These are phyloP conservation scores for Houttuynia cordata DNA, from an alignment of 164 flowering plant species.

Conservation along the genomic window DNA sequence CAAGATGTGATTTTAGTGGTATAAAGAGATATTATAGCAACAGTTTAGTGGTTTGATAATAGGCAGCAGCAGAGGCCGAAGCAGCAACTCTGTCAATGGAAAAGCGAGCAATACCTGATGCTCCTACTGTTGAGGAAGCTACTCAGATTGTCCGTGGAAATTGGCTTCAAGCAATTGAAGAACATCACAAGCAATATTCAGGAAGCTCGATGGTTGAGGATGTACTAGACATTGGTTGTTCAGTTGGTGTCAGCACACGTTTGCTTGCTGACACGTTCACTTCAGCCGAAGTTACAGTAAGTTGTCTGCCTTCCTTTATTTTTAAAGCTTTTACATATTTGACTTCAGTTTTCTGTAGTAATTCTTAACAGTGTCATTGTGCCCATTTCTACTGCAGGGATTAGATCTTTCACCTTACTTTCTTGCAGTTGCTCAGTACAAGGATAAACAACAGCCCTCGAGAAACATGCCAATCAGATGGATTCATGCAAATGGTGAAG, in stretches of 20 bases:
- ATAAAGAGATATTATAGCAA: background rate
- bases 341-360: background rate
- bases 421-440: slow-evolving; percentile 58
- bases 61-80: slow-evolving; percentile 86
- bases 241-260: slow-evolving; percentile 58
- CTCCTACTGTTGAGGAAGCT: slow-evolving; percentile 50
- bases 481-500: slow-evolving; percentile 69
- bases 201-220: slow-evolving; percentile 27
- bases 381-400: slow-evolving; percentile 24
- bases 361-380: background rate
- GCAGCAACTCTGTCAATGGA: slow-evolving; percentile 58
- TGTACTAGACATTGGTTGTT: slow-evolving; percentile 61
- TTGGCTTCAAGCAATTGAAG: slow-evolving; percentile 51
- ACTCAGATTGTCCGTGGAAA: slow-evolving; percentile 42
- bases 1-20: background rate
- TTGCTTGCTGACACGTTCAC: slow-evolving; percentile 53
- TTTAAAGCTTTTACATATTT: no score
- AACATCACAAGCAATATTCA: slow-evolving; percentile 38
- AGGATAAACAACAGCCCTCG: slow-evolving; percentile 31
- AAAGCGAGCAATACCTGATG: slow-evolving; percentile 51
- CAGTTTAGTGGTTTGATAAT: slow-evolving; percentile 4
- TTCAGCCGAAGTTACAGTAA: slow-evolving; percentile 27
- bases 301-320: background rate
- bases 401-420: slow-evolving; percentile 69
- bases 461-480: slow-evolving; percentile 29